Base-by-base conservation (phyloP, 805 yeast species). In the Lachancea nothofagi region DNA sequence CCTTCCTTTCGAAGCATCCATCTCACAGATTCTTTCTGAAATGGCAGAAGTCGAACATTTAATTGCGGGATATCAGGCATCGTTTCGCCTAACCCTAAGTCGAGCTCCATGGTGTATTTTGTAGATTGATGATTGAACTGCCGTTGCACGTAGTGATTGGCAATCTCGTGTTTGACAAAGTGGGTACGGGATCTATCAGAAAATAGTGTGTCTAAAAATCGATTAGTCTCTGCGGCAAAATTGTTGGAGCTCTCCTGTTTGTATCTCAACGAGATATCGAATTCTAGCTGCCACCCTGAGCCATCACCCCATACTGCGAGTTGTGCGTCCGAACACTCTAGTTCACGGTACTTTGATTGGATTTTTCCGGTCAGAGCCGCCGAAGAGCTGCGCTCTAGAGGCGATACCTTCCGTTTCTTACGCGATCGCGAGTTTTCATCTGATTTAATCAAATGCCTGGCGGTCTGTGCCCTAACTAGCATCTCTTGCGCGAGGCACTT, bases 1-100 rank as follows among this genome's bases (percentile, higher is more conserved):
- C 35, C 36, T 33, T 60, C 65, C 40, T 56, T 58, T 6, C 29
- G 13, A 12, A 58, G 22, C 61, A 62, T 54, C 65, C 66, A 62
- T 36, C 51, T 53, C 7, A 61, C 53, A 20, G 62, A 54, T 24
- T 51, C 48, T 26, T 43, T 41, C 39, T 62, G 67, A 32, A 59
- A 61, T 2, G 64, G 62, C 36, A 55, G 41, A 12, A 61, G 42
- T 3, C 33, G 36, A 5, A 55, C 45, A n/a, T 52, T 47, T 14
- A 55, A 43, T 17, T 38, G 32, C 1, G 46, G 38, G 9, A 46
- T 33, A 3, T 36, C 37, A 32, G 30, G 12, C 38, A 46, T 6
- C 14, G 17, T 18, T 7, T 43, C 29, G 7, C 35, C 12, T 7
- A 27, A 17, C 7, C 17, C 19, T n/a, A 41, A 23, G 8, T 50